Base-by-base conservation (phyloP, 345 rosid species). In the Boechera divaricarpa region DNA sequence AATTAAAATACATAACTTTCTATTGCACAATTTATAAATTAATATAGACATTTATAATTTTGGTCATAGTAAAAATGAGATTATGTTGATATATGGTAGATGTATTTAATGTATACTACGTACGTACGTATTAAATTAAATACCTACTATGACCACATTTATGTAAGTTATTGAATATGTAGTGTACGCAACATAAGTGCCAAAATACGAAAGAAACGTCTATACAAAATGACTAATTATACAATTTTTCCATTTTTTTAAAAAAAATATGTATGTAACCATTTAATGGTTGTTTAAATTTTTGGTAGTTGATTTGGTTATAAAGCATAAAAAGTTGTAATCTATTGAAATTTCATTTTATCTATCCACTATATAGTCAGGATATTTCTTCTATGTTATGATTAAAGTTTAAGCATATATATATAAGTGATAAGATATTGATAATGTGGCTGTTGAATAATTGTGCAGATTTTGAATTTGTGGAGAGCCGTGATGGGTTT, bases 381-480 rank as follows among this genome's bases (percentile, higher is more conserved):
- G 2, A 44, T 35, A 24, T 56, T 65, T 65, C 4, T 45, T 24
- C 3, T 57, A 58, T 45, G 31, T 32, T 16, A 69, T 62, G 13
- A 53, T 60, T 59, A 51, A 49, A 24, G 15, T 67, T 41, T 1
- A 13, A 13, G 15, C 51, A 49, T 12, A 49, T 12, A 16, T 41
- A 7, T 21, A 4, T 0, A 59, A 9, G 63, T 41, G 57, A 69
- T 33, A 62, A 69, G 29, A 48, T n/a, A 54, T 18, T 83, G 63
- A 79, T 77, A 47, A 13, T 47, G 61, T 71, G 66, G 70, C 44
- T 63, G 59, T 74, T 16, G 47, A 51, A 54, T 21, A 21, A 21
- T 77, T 49, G 72, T 81, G 82, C 91, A 86, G 91, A 75, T 47
- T 45, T 74, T 60, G 48, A 76, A 83, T 15, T 33, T 74, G 56